These are phyloP conservation scores for Fusarium sp. DNA, from an alignment of 2,329 filamentous ascomycete genomes.

Conservation along the genomic window DNA sequence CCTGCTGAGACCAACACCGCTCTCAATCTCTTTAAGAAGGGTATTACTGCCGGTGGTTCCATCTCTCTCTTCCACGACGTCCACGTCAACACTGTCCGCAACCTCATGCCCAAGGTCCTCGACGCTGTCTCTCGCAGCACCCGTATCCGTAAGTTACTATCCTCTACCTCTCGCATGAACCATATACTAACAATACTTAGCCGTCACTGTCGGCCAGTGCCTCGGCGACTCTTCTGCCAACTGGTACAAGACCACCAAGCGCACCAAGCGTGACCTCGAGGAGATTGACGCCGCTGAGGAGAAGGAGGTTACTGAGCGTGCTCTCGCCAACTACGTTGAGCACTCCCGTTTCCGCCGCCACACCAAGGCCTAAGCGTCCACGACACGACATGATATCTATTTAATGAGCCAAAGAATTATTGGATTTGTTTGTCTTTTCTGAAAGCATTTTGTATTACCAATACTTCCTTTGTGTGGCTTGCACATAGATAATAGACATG, in stretches of 20 bases:
- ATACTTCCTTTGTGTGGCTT: slow-evolving; percentile 13
- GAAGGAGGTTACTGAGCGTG: slow-evolving; percentile 17
- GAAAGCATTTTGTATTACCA: slow-evolving; percentile 6
- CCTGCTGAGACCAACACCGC: slow-evolving; percentile 34
- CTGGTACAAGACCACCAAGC: slow-evolving; percentile 33
- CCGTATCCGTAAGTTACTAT: slow-evolving; percentile 16
- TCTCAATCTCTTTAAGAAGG: slow-evolving; percentile 44
- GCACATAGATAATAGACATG: slow-evolving; percentile 26
- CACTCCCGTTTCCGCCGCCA: slow-evolving; percentile 27
- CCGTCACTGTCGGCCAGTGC: slow-evolving; percentile 45
- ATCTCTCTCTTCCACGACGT: slow-evolving; percentile 63
- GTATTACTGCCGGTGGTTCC: slow-evolving; percentile 49
- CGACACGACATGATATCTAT: background rate
- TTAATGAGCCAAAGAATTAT: slow-evolving; percentile 18
- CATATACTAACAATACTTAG: slow-evolving; percentile 36
- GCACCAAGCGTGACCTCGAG: slow-evolving; percentile 29
- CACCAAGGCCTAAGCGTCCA: slow-evolving; percentile 5
- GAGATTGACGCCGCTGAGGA: slow-evolving; percentile 5
- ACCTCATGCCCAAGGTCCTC: slow-evolving; percentile 29
- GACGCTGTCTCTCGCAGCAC: slow-evolving; percentile 25
- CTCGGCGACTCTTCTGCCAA: slow-evolving; percentile 33
- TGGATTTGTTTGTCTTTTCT: slow-evolving; percentile 13
- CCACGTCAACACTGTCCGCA: slow-evolving; percentile 52
- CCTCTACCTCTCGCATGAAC: no score
- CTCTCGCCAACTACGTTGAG: slow-evolving; percentile 20